Base-by-base conservation (phyloP, 352 stramenopile genomes). In the Pseudoperonospora humuli region DNA sequence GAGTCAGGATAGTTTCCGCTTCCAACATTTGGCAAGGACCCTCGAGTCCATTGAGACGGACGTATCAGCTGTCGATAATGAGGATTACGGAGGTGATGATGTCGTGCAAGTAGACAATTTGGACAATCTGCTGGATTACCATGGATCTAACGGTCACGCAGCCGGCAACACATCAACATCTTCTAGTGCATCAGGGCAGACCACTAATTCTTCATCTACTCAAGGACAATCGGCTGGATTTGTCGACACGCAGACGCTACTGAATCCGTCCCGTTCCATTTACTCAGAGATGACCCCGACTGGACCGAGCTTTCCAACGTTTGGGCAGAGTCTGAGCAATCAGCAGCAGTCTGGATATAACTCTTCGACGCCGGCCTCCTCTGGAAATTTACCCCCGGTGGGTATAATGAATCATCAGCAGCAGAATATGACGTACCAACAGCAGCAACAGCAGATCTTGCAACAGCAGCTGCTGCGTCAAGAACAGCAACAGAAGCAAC, bases 101-200 rank as follows among this genome's bases (percentile, higher is more conserved):
- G 79, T 92, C 5, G 79, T 88, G 20, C 72, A 86, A 35, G 76
- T 89, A 24, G 79, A 92, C 45, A 92, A 92, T 52, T 45, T 92
- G 27, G 79, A 92, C 50, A 89, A 92, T 45, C 45, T 92, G 25
- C 51, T 92, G 24, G 79, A 92, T 40, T 88, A 92, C 45, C 64
- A 82, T 23, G 68, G 67, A 21, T 37, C 55, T 1, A 69, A 71
- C 7, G 52, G 43, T 14, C 53, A 39, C 21, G 43, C 54, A 6
- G 35, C 45, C 11, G 7, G 39, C 9, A 54, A 38, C 13, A 26
- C 46, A 21, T 11, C 20, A 2, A 45, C 29, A 5, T 31, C 14
- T 6, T 42, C 64, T 11, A 64, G 31, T 11, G 48, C 39, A 3
- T 15, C n/a, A 13, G 20, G 18, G 5, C 18, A 28, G 2, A 27